phyloP scores from a whole-genome alignment of 1,139 yeast genomes.

The Blastobotrys elegans region DNA sequence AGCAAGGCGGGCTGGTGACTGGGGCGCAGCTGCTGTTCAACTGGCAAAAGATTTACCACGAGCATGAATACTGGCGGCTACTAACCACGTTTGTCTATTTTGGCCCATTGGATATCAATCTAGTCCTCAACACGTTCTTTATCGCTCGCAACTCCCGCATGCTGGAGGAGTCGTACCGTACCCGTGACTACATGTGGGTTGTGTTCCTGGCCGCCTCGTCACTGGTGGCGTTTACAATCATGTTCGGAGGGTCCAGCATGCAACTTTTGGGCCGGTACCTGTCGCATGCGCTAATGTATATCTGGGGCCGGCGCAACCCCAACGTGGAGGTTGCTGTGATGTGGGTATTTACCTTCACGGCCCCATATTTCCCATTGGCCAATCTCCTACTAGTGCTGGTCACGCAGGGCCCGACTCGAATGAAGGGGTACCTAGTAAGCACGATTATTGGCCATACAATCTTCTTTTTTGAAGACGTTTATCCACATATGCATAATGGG shows the following conservation, averaged over 20 bases:
- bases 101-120: slow-evolving; percentile 39
- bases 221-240: slow-evolving; percentile 32
- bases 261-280: slow-evolving; percentile 38
- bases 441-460: slow-evolving; percentile 42
- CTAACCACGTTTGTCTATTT: slow-evolving; percentile 41
- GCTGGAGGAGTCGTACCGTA: slow-evolving; percentile 39
- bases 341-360: slow-evolving; percentile 38
- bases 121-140: slow-evolving; percentile 36
- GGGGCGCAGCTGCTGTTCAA: slow-evolving; percentile 25
- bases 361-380: slow-evolving; percentile 43
- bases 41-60: slow-evolving; percentile 21
- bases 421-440: slow-evolving; percentile 36
- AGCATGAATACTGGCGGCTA: slow-evolving; percentile 41
- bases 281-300: slow-evolving; percentile 38
- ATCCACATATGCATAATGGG: slow-evolving; percentile 38
- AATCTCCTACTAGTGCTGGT: slow-evolving; percentile 27
- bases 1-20: slow-evolving; percentile 31
- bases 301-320: slow-evolving; percentile 46
- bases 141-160: slow-evolving; percentile 39
- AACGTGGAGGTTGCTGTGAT: slow-evolving; percentile 37
- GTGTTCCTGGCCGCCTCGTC: slow-evolving; percentile 28
- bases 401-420: slow-evolving; percentile 18
- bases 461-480: slow-evolving; percentile 41
- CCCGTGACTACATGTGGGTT: slow-evolving; percentile 41
- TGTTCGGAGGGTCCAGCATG: slow-evolving; percentile 26